Evolutionary conservation across 2,329 filamentous ascomycete genomes (phyloP).

Genomic region (Paecilomyces fulvus): DNA sequence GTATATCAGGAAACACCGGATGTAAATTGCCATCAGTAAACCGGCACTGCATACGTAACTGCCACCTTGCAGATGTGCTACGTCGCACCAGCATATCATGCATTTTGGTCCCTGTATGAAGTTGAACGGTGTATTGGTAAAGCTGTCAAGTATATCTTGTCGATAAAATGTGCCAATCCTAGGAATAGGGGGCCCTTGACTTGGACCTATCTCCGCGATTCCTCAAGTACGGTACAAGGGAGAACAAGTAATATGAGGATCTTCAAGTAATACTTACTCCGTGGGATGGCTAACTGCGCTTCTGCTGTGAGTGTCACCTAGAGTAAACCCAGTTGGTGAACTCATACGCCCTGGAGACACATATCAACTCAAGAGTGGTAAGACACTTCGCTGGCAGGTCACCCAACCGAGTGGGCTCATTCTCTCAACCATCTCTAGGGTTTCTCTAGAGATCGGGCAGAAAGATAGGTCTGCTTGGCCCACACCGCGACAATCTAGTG

Average conservation of each 20-base stretch:
- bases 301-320: too few species aligned
- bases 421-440: background rate
- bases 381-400: background rate
- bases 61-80: background rate
- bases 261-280: background rate
- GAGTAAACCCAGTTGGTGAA: too few species aligned
- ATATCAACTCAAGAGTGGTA: background rate
- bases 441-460: background rate
- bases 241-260: background rate
- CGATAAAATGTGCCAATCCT: background rate
- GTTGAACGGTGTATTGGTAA: background rate
- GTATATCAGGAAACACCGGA: background rate
- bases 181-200: background rate
- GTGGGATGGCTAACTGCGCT: background rate
- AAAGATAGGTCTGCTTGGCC: background rate
- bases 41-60: background rate
- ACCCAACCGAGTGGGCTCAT: background rate
- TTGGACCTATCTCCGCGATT: background rate
- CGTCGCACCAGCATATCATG: background rate
- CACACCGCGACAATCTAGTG: background rate
- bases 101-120: background rate
- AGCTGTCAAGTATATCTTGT: background rate
- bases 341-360: background rate
- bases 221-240: background rate
- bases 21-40: background rate